Percentiles rank a stretch among this genome's conserved stretches.
These are phyloP conservation scores for Ganoderma meredithae DNA, from an alignment of 1,284 basidiomycete species.

Conservation along the genomic window DNA sequence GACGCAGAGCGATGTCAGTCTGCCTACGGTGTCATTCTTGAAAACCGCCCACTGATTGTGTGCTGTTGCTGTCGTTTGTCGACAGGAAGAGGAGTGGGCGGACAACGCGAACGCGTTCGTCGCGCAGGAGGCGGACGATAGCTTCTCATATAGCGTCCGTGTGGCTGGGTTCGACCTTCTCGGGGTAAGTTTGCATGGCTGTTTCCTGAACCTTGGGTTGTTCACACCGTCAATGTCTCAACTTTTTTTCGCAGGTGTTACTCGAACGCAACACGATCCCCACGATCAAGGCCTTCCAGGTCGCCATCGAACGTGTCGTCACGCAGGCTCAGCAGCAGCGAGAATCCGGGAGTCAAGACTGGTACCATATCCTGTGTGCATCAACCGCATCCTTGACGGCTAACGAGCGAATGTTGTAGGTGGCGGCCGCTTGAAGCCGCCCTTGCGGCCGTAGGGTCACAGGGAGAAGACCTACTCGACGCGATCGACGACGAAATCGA, in stretches of 20 bases:
- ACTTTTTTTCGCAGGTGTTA: conserved; percentile 58
- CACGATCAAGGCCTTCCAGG: conserved; percentile 65
- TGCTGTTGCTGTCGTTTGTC: too few relatives aligned
- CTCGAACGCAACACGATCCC: conserved; percentile 71
- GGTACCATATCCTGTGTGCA: conserved; percentile 46
- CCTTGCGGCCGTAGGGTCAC: conserved; percentile 86
- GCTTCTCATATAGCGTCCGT: conserved; percentile 82
- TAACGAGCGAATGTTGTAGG: conserved; percentile 50
- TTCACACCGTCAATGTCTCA: conserved; percentile 2
- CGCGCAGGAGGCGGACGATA: conserved; percentile 94
- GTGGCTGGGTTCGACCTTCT: conserved; percentile 88
- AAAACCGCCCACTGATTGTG: neutral
- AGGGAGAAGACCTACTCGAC: conserved; percentile 80
- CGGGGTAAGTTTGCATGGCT: conserved; percentile 53
- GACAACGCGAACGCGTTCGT: conserved; percentile 92
- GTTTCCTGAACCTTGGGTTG: neutral
- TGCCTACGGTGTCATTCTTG: neutral
- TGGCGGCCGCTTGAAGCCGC: conserved; percentile 91
- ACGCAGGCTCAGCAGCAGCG: conserved; percentile 61
- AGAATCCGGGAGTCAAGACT: conserved; percentile 58
- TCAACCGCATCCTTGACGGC: neutral
- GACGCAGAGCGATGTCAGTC: conserved; percentile 84
- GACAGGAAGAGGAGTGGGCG: conserved; percentile 90
- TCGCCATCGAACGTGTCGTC: conserved; percentile 63
- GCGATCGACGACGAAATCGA: conserved; percentile 79